A percentile compares a stretch with the other conserved stretches of the same genome.
phyloP scores from a whole-genome alignment of 345 rosid species.

The Laguncularia racemosa region DNA sequence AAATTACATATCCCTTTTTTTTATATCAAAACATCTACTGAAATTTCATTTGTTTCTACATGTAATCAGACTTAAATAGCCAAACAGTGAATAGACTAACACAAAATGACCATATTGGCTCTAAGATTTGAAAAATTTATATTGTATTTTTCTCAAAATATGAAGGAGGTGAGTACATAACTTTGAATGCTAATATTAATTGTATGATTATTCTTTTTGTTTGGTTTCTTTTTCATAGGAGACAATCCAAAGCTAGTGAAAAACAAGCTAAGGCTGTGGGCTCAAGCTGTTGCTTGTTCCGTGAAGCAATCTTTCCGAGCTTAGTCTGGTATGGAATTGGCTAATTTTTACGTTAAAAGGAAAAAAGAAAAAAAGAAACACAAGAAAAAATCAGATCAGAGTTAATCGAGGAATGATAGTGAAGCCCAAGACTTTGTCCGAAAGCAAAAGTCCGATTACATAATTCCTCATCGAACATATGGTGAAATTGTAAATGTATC shows the following conservation, averaged over 20 bases:
- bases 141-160: background rate
- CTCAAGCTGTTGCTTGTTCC: constrained; percentile 97
- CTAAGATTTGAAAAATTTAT: no score
- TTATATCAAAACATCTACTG: no score
- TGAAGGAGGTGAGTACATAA: background rate
- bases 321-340: background rate
- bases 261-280: constrained; percentile 86
- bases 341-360: background rate
- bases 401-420: background rate
- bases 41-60: no score
- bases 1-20: no score
- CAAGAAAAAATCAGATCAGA: background rate
- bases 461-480: no score
- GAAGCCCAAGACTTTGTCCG: no score
- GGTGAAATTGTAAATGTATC: no score
- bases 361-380: background rate
- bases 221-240: constrained; percentile 27
- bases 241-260: constrained; percentile 71
- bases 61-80: no score
- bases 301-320: constrained; percentile 36
- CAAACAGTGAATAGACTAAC: no score
- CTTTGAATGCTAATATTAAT: background rate
- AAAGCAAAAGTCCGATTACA: no score
- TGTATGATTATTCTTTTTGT: background rate
- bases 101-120: no score